A percentile compares a stretch with the other conserved stretches of the same genome.
These are phyloP conservation scores for Helianthus tuberosus DNA, from an alignment of 129 eudicot genomes.

Conservation along the genomic window DNA sequence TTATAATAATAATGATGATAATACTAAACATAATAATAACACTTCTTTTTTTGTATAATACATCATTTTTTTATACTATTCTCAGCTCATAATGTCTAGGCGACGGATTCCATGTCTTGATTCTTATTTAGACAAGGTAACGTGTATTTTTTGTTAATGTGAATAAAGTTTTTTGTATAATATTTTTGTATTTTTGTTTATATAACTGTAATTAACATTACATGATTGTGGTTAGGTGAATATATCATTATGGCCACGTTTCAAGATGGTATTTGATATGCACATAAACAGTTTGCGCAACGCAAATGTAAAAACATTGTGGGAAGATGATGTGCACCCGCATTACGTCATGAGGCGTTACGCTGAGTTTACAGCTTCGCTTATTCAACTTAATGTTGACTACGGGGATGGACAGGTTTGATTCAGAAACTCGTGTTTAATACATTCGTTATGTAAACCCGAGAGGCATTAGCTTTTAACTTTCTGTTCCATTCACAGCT, in stretches of 20 bases:
- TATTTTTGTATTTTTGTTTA: neutral
- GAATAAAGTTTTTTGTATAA: neutral
- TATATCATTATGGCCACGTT: conserved; percentile 93
- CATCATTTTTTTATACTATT: neutral
- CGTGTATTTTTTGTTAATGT: neutral
- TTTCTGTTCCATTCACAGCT: conserved; percentile 38
- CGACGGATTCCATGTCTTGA: conserved; percentile 96
- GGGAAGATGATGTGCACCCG: conserved; percentile 99
- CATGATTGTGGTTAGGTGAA: conserved; percentile 62
- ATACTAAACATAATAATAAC: neutral
- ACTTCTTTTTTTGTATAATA: neutral
- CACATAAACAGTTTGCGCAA: conserved; percentile 86
- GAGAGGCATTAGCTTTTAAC: neutral
- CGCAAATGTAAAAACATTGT: conserved; percentile 81
- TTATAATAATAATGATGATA: neutral
- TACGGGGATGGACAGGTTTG: conserved; percentile 98
- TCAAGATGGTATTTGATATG: conserved; percentile 97
- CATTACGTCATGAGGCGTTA: conserved; percentile 98
- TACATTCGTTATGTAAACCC: neutral
- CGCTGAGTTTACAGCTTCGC: conserved; percentile 97
- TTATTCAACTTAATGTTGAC: conserved; percentile 88
- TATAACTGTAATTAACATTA: conserved; percentile 6
- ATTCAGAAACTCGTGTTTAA: conserved; percentile 1
- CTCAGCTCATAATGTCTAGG: conserved; percentile 96
- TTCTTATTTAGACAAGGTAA: conserved; percentile 94